Base-by-base conservation (phyloP, 306 rosid genomes). In the Prunus mongolica region DNA sequence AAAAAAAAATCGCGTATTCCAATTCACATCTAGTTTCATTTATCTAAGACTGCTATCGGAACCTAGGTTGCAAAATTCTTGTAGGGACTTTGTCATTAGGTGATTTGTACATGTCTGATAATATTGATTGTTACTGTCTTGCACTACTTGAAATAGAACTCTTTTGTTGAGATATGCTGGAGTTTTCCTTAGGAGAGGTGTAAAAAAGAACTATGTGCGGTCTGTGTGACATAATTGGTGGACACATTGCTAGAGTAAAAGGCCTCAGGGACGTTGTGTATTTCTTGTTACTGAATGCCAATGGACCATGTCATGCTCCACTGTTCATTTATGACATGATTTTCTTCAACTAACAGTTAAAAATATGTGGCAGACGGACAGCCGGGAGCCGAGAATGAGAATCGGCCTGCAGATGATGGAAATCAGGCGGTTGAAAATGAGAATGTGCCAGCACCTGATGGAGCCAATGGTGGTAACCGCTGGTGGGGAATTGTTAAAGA, bases 401-500 rank as follows among this genome's bases (percentile, higher is more conserved):
- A 89, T 79, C 86, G 62, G 76, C 91, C 89, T 2, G 79, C 65
- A 45, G 87, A 81, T 19, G 90, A 84, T 25, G 92, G 77, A 16
- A 87, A 86, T 74, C 76, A 52, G 46, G 91, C 55, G 0, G 84
- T 52, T 65, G 95, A 80, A 73, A 84, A 90, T 84, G 97, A 82
- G 77, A 89, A 88, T 77, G 89, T 44, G 19, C 89, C 75, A 47
- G 96, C 86, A 64, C 78, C 87, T 19, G 93, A 76, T 34, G 85
- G 84, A 34, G 90, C 66, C 71, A 84, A 92, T 67, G 93, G 89
- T 44, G 96, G 87, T 44, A 89, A 89, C 82, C 96, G 77, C 45
- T 95, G 91, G 99, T 95, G 99, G 99, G 96, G 88, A 74, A 84
- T 95, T 81, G 89, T 95, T 74, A 88, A 86, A 81, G 99, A 95